Conservation (phyloP, 768 basidiomycete species). For the Trametes cubensis region DNA sequence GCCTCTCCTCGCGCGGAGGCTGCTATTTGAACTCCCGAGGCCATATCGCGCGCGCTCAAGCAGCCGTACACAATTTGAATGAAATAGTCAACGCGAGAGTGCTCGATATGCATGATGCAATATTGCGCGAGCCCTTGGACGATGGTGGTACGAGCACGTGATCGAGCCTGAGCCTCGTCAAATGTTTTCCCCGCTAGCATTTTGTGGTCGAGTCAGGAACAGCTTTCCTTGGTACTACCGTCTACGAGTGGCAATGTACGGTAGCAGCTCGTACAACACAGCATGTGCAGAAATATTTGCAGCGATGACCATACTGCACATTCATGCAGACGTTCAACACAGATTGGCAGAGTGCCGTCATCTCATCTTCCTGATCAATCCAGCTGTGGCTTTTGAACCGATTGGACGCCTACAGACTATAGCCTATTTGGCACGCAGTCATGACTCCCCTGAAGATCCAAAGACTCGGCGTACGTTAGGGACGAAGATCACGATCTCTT, state of each 20-base stretch:
- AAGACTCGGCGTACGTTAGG: not conserved
- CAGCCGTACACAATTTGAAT: not conserved
- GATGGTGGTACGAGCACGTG: constrained; percentile 10
- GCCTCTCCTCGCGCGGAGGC: not conserved
- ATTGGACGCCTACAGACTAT: too few species aligned
- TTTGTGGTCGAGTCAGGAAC: not conserved
- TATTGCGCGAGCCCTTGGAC: constrained; percentile 16
- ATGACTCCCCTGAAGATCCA: not conserved
- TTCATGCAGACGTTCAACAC: too few species aligned
- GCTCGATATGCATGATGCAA: constrained; percentile 17
- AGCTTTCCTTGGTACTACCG: too few species aligned
- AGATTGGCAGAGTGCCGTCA: too few species aligned
- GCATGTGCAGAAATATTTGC: too few species aligned
- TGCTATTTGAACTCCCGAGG: constrained; percentile 7
- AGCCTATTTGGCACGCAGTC: too few species aligned
- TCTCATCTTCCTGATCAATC: not conserved
- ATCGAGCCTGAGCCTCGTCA: too few species aligned
- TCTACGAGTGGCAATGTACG: too few species aligned
- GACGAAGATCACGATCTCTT: constrained; percentile 2
- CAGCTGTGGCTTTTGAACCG: too few species aligned
- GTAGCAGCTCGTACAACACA: too few species aligned
- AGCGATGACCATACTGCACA: too few species aligned
- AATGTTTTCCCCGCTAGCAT: not conserved
- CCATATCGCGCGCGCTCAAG: not conserved
- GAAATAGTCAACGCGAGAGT: not conserved